Conservation (phyloP, 768 basidiomycete genomes). For the Vararia minispora region DNA sequence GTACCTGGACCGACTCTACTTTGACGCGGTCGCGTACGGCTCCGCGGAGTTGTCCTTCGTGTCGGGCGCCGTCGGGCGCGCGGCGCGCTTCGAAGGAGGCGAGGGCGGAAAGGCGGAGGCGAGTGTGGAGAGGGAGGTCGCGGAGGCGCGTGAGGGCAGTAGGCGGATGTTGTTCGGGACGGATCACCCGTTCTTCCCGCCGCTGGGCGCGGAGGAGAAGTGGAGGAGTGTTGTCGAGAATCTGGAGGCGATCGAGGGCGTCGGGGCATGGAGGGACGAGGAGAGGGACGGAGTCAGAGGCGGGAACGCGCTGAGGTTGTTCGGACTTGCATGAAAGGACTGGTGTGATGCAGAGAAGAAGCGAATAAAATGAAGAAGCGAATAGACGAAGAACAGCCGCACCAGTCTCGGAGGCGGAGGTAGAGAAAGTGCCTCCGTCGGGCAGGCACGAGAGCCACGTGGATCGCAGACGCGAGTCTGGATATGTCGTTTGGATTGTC, state of each 20-base stretch:
- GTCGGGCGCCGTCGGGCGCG: slow-evolving; percentile 55
- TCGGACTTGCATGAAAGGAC: slow-evolving; percentile 26
- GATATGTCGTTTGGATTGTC: no score
- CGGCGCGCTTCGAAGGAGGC: slow-evolving; percentile 29
- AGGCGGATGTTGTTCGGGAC: slow-evolving; percentile 70
- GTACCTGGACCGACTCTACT: slow-evolving; percentile 71
- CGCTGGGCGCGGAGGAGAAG: slow-evolving; percentile 50
- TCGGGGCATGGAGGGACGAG: slow-evolving; percentile 45
- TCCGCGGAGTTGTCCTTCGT: slow-evolving; percentile 77
- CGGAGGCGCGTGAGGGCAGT: slow-evolving; percentile 37
- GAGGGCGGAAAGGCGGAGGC: slow-evolving; percentile 10
- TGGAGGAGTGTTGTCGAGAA: slow-evolving; percentile 87
- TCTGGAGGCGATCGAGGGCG: slow-evolving; percentile 62
- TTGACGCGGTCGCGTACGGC: slow-evolving; percentile 86
- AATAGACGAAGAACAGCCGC: no score
- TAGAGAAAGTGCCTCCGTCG: no score
- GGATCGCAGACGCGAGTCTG: no score
- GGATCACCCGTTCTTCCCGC: slow-evolving; percentile 89
- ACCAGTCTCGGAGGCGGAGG: no score
- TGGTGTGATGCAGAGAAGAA: not conserved
- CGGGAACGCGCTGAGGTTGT: slow-evolving; percentile 61
- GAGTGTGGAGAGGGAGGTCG: slow-evolving; percentile 7
- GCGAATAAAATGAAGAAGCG: not conserved
- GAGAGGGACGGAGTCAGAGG: slow-evolving; percentile 62
- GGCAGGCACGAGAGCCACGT: no score